Evolutionary conservation across 345 rosid species (phyloP), one percentile per base, ranked within the genome.

Genomic region (Tarenaya hassleriana): DNA sequence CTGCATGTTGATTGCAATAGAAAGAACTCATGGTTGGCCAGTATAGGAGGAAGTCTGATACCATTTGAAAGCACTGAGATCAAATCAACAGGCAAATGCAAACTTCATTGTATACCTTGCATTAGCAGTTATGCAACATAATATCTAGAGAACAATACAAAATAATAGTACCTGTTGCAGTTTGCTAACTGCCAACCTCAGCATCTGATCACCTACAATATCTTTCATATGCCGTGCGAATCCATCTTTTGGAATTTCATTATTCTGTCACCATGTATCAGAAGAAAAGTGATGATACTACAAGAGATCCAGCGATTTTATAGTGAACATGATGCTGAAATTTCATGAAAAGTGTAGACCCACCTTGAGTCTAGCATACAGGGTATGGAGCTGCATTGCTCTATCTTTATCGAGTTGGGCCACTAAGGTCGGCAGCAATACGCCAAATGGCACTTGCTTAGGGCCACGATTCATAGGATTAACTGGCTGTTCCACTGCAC

Each of bases 171-270:
- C 98, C 95, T 88, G 89, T 45, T 92, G 95, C 67, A 84, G 55
- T 66, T 79, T 75, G 51, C 53, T 54, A 24, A 84, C 83, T 34
- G 98, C 98, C 79, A 75, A 16, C 75, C 80, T 81, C 24, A 92
- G 78, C 89, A 83, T 83, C 75, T 83, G 86, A 56, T 92, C 96
- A 50, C 98, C 98, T 4, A 84, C 94, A 72, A 92, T 75, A 68
- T 66, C 76, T 68, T 80, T 84, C 98, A 87, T 79, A 46, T 71
- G 90, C 48, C 94, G 73, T 34, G 83, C 84, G 78, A 92, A 92
- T 10, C 75, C 80, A 15, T 92, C 95, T 66, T 92, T 92, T 13
- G 85, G 70, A 21, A 92, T 81, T 60, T 87, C 95, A 57, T 88
- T 87, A 75, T 77, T 82, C 98, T 87, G 63, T 62, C 41, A 67